Base-by-base conservation (phyloP, 352 stramenopile species). In the Peronospora belbahrii region DNA sequence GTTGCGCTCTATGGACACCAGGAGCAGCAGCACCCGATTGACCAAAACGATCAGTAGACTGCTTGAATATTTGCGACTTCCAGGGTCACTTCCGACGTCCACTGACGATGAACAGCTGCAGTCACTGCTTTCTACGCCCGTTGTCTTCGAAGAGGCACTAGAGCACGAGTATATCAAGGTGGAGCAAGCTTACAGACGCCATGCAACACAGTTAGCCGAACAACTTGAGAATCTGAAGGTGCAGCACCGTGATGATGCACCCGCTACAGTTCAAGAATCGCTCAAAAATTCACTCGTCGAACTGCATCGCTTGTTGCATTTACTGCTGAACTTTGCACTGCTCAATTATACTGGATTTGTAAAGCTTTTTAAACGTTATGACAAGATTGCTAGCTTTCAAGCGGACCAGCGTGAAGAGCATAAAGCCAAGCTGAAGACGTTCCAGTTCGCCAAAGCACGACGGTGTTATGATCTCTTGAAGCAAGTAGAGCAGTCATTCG, bases 291-390 rank as follows among this genome's bases (percentile, higher is more conserved):
- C 93, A 24, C 76, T 98, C 20, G 77, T 87, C n/a, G 91, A 98
- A 62, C 70, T 97, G 30, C 90, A 98, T 65, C 84, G 93, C 2
- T 74, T 92, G 34, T 59, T 95, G 17, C 97, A 97, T 52, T 67
- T 98, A 25, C 73, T 99, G 41, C 70, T 95, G 25, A 99, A 98
- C 65, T 99, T 95, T 74, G 80, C 89, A 20, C 88, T 99, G 51
- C 80, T 99, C 43, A 99, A 99, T 56, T 98, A 98, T 66, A 99
- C 95, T 0, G 96, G 85, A 10, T 97, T 98, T 59, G 78, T 98
- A 15, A 99, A 98, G 65, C 97, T 99, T 53, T 58, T 97, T 22
- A 98, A 98, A 61, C 97, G 97, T 46, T 88, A 97, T 61, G 93
- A 98, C 63, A 68, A 64, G 25, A 52, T 65, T 30, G 38, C 42